These are phyloP conservation scores for Cryptosporidium tyzzeri DNA, from an alignment of 169 alveolate genomes.

Conservation along the genomic window DNA sequence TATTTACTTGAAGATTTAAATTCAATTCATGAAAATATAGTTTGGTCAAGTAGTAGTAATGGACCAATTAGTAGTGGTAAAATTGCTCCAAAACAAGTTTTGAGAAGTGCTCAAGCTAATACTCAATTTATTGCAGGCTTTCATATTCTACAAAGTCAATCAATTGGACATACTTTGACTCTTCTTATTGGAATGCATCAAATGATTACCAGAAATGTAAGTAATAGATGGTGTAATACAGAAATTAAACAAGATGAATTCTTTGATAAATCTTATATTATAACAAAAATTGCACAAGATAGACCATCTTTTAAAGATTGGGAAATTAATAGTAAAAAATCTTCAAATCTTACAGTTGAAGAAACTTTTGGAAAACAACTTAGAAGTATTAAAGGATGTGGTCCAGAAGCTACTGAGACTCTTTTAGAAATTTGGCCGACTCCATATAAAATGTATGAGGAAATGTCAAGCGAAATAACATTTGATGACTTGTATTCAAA, in stretches of 20 bases:
- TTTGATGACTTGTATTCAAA: constrained; percentile 12
- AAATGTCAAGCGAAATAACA: constrained; percentile 12
- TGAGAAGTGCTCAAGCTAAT: constrained; percentile 78
- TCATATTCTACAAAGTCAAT: constrained; percentile 80
- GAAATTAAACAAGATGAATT: constrained; percentile 11
- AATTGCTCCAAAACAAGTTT: constrained; percentile 78
- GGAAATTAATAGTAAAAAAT: constrained; percentile 83
- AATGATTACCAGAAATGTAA: constrained; percentile 64
- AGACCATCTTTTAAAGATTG: constrained; percentile 82
- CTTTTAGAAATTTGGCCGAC: constrained; percentile 87
- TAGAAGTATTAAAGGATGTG: constrained; percentile 82
- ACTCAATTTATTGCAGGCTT: constrained; percentile 80
- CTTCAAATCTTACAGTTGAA: constrained; percentile 82
- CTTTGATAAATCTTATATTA: constrained; percentile 15
- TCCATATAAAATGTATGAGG: constrained; percentile 79
- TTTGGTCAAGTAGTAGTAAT: constrained; percentile 62
- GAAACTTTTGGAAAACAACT: constrained; percentile 87
- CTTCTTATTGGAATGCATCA: constrained; percentile 77
- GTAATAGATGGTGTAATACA: constrained; percentile 37
- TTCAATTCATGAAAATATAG: constrained; percentile 67
- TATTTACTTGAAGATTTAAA: constrained; percentile 82
- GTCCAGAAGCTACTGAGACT: constrained; percentile 85
- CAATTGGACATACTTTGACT: constrained; percentile 79
- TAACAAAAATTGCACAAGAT: constrained; percentile 54
- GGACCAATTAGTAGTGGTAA: constrained; percentile 78